Evolutionary conservation across 495 filamentous ascomycete genomes (phyloP).

Genomic region (Penicillium mononematosum): DNA sequence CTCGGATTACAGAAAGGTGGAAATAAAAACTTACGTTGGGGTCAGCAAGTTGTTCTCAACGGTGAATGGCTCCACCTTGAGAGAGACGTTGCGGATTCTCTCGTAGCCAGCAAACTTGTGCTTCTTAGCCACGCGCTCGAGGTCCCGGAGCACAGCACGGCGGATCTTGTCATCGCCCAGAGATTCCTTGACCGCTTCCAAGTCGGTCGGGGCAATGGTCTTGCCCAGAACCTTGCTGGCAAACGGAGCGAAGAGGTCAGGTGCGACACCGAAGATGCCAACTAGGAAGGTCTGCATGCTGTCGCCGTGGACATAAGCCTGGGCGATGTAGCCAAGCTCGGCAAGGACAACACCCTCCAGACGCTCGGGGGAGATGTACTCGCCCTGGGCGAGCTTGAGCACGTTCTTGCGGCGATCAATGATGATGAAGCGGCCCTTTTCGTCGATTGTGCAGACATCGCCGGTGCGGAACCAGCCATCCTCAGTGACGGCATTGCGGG

Average conservation of each 20-base stretch:
- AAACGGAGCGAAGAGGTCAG: slow-evolving; percentile 75
- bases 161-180: slow-evolving; percentile 66
- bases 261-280: slow-evolving; percentile 81
- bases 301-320: slow-evolving; percentile 91
- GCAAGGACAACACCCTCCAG: slow-evolving; percentile 92
- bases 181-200: slow-evolving; percentile 63
- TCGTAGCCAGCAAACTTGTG: slow-evolving; percentile 90
- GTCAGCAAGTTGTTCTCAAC: slow-evolving; percentile 94
- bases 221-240: slow-evolving; percentile 72
- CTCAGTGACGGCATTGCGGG: slow-evolving; percentile 71
- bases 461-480: slow-evolving; percentile 98
- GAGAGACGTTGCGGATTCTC: slow-evolving; percentile 67
- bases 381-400: slow-evolving; percentile 94
- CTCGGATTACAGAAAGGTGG: background rate
- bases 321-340: slow-evolving; percentile 69
- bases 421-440: slow-evolving; percentile 82
- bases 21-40: slow-evolving; percentile 73
- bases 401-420: slow-evolving; percentile 98
- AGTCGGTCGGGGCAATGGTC: slow-evolving; percentile 59
- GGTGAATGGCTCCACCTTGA: slow-evolving; percentile 86
- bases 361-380: slow-evolving; percentile 96
- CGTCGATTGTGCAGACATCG: slow-evolving; percentile 82
- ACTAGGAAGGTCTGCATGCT: slow-evolving; percentile 80
- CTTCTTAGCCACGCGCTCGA: slow-evolving; percentile 77
- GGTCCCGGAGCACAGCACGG: slow-evolving; percentile 70